These are phyloP conservation scores for Talaromyces sp. DNA, from an alignment of 2,329 filamentous ascomycete genomes.

Conservation along the genomic window DNA sequence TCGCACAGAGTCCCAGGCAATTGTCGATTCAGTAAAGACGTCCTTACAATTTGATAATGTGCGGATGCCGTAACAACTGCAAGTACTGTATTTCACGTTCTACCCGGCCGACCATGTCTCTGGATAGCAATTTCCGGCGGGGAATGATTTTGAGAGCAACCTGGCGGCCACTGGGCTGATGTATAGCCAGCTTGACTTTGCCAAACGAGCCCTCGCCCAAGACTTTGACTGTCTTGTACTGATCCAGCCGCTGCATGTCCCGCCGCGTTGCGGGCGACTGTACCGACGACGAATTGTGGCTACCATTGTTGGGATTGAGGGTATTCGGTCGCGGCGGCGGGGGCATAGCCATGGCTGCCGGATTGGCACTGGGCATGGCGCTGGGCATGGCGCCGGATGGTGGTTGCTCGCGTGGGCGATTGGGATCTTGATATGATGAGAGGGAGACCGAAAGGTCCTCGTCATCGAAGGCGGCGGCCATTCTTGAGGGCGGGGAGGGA, in stretches of 20 bases:
- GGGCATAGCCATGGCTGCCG: slow-evolving; percentile 34
- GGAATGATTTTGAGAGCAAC: slow-evolving; percentile 98
- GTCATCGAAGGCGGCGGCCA: slow-evolving; percentile 59
- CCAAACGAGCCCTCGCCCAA: slow-evolving; percentile 96
- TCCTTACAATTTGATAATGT: slow-evolving; percentile 93
- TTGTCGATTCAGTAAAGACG: neutral
- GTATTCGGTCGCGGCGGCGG: slow-evolving; percentile 27
- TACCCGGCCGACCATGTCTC: slow-evolving; percentile 96
- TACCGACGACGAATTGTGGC: slow-evolving; percentile 20
- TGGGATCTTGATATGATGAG: slow-evolving; percentile 24
- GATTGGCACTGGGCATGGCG: slow-evolving; percentile 20
- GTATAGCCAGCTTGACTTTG: slow-evolving; percentile 95
- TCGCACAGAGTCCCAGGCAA: neutral
- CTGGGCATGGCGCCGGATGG: slow-evolving; percentile 17
- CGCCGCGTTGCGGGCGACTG: slow-evolving; percentile 44
- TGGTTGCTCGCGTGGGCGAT: slow-evolving; percentile 20
- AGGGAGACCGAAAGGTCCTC: slow-evolving; percentile 78
- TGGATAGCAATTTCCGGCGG: slow-evolving; percentile 88
- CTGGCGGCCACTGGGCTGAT: slow-evolving; percentile 87
- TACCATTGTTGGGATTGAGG: slow-evolving; percentile 1
- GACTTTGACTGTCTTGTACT: slow-evolving; percentile 85
- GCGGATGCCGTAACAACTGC: slow-evolving; percentile 88
- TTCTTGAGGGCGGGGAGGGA: slow-evolving; percentile 12
- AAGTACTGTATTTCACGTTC: slow-evolving; percentile 98
- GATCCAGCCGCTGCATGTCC: slow-evolving; percentile 78